Conservation (phyloP, 2,329 filamentous ascomycete genomes). For the Calonectria honghensis region DNA sequence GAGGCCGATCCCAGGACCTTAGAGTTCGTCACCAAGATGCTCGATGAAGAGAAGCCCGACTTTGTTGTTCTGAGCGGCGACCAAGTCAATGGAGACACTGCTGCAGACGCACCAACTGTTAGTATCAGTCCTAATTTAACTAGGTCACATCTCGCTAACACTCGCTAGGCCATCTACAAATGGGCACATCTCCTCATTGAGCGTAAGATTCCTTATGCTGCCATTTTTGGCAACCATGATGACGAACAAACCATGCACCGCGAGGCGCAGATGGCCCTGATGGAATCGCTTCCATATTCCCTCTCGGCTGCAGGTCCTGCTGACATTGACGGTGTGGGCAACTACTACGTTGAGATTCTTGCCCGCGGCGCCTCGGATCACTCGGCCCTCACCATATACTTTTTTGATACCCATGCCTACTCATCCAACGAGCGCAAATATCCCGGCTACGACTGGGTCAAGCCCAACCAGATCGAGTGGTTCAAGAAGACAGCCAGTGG, state of each 20-base stretch:
- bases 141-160: constrained; percentile 38
- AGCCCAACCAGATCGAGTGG: constrained; percentile 95
- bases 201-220: constrained; percentile 92
- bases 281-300: constrained; percentile 91
- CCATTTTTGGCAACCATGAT: constrained; percentile 98
- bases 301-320: constrained; percentile 89
- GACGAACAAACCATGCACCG: constrained; percentile 90
- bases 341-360: constrained; percentile 94
- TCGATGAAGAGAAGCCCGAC: constrained; percentile 96
- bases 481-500: constrained; percentile 86
- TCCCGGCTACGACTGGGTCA: constrained; percentile 98
- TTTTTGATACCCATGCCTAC: constrained; percentile 95
- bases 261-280: constrained; percentile 86
- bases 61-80: constrained; percentile 94
- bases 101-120: constrained; percentile 91
- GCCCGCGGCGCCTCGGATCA: constrained; percentile 87
- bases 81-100: constrained; percentile 95
- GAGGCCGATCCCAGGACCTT: constrained; percentile 94
- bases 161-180: constrained; percentile 87
- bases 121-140: constrained; percentile 52
- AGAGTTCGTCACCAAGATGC: constrained; percentile 87
- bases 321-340: constrained; percentile 91
- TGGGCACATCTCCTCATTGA: constrained; percentile 89
- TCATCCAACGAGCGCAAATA: constrained; percentile 91
- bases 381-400: constrained; percentile 94